Conservation (phyloP, 2,329 filamentous ascomycete genomes). For the Penicillium sp. region DNA sequence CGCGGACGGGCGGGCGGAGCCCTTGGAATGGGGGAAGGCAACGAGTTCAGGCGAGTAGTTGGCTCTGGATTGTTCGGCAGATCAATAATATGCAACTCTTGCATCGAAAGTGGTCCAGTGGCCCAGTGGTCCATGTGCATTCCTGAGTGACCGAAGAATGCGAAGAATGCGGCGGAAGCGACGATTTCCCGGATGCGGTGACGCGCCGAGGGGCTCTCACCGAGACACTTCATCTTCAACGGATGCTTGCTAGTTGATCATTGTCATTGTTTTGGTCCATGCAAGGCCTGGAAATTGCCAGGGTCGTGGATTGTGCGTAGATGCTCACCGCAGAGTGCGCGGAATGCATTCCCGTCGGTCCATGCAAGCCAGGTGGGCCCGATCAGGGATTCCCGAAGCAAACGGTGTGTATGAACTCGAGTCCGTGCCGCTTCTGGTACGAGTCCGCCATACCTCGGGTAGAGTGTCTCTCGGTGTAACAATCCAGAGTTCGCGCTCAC, state of each 20-base stretch:
- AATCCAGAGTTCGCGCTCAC: not conserved
- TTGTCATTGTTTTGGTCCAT: not conserved
- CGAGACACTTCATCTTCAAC: not conserved
- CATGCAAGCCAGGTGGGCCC: not conserved
- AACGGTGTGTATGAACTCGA: not conserved
- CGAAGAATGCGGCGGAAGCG: conserved; percentile 9
- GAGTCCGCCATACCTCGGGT: not conserved
- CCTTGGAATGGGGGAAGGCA: conserved; percentile 14
- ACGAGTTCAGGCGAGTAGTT: not conserved
- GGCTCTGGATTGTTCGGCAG: not conserved
- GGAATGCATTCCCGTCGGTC: not conserved
- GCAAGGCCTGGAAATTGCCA: not conserved
- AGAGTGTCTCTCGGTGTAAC: not conserved
- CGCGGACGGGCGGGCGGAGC: not conserved
- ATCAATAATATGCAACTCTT: conserved; percentile 8
- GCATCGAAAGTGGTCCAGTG: conserved; percentile 10
- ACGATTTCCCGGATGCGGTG: conserved; percentile 14
- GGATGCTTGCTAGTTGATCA: not conserved
- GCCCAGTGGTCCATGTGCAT: conserved; percentile 7
- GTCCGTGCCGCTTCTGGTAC: not conserved
- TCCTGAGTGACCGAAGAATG: conserved; percentile 4
- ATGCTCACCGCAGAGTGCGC: not conserved
- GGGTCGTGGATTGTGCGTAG: not conserved
- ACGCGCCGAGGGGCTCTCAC: not conserved
- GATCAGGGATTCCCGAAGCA: not conserved